phyloP scores from a whole-genome alignment of 345 rosid genomes.

The sweet orange (Citrus sinensis) region DVS_A1.0 CM039167.1:17468501-17469000 shows the following conservation, averaged over 20 bases:
- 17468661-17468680: conserved; percentile 52
- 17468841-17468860: conserved; percentile 44
- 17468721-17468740: conserved; percentile 33
- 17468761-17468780: conserved; percentile 47
- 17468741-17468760: conserved; percentile 36
- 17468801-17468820: conserved; percentile 57
- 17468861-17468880: conserved; percentile 32
- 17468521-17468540: conserved; percentile 28
- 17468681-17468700: conserved; percentile 62
- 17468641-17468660: conserved; percentile 50
- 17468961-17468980: conserved; percentile 35
- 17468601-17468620: conserved; percentile 50
- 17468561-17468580: conserved; percentile 39
- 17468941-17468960: conserved; percentile 48
- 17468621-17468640: conserved; percentile 37
- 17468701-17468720: conserved; percentile 54
- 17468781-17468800: conserved; percentile 64
- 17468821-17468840: conserved; percentile 54
- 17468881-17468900: conserved; percentile 47
- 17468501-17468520: conserved; percentile 34
- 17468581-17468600: conserved; percentile 58
- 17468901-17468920: conserved; percentile 55
- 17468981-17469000: conserved; percentile 49
- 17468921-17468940: conserved; percentile 45
- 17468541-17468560: conserved; percentile 38